A percentile compares a stretch with the other conserved stretches of the same genome.
These are phyloP conservation scores for Aegle marmelos DNA, from an alignment of 345 rosid genomes.

Conservation along the genomic window DNA sequence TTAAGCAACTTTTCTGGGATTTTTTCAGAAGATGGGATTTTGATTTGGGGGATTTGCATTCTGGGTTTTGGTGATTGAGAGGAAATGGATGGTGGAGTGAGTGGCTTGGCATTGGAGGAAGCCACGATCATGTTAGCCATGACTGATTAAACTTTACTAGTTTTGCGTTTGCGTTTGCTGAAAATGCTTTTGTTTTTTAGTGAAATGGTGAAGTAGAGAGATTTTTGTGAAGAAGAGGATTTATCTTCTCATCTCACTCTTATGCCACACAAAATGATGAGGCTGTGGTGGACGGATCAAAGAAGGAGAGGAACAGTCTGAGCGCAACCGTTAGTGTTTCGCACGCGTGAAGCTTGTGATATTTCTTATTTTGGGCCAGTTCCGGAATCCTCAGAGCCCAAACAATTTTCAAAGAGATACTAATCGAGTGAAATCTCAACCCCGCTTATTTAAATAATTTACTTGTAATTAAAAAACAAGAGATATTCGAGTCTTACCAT, in stretches of 20 bases:
- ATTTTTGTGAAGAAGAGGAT: not conserved
- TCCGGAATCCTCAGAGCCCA: not conserved
- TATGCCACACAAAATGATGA: conserved; percentile 68
- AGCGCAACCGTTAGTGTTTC: not conserved
- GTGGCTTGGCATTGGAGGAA: conserved; percentile 45
- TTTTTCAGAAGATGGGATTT: conserved; percentile 26
- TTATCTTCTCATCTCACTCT: conserved; percentile 34
- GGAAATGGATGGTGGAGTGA: conserved; percentile 20
- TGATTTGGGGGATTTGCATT: conserved; percentile 33
- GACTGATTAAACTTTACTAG: conserved; percentile 8
- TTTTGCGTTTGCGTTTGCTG: not conserved
- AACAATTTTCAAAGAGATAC: not conserved
- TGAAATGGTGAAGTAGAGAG: conserved; percentile 10
- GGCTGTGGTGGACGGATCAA: conserved; percentile 15
- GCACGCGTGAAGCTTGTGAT: not conserved
- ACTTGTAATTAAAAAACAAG: too few species aligned
- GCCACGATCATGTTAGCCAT: conserved; percentile 89
- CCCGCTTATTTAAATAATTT: too few species aligned
- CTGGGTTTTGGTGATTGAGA: conserved; percentile 37
- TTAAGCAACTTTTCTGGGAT: conserved; percentile 30
- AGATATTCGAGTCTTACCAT: too few species aligned
- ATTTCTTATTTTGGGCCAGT: not conserved
- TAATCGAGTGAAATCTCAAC: too few species aligned
- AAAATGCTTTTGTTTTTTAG: not conserved
- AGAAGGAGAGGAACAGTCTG: not conserved